These are phyloP conservation scores for Cercis canadensis DNA, from an alignment of 306 rosid species.

Conservation along the genomic window DNA sequence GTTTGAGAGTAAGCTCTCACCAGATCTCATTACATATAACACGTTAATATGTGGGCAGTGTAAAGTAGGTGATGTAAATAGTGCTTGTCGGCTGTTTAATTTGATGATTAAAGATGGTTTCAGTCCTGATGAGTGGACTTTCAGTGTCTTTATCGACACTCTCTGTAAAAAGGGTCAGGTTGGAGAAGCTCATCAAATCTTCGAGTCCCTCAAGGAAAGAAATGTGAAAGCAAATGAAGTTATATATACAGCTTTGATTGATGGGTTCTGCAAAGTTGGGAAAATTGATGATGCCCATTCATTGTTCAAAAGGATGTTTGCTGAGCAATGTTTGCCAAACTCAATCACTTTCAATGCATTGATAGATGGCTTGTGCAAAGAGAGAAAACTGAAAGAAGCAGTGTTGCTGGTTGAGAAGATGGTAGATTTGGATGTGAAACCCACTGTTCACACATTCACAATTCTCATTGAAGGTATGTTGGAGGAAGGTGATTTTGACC, in stretches of 20 bases:
- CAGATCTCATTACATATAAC: constrained; percentile 67
- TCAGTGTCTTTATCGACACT: no score
- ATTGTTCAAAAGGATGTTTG: constrained; percentile 68
- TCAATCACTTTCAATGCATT: constrained; percentile 66
- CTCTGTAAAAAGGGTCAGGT: constrained; percentile 6
- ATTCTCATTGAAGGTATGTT: constrained; percentile 61
- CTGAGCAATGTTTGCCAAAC: constrained; percentile 68
- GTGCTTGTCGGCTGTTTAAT: constrained; percentile 66
- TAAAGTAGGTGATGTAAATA: constrained; percentile 64
- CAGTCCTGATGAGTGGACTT: constrained; percentile 41
- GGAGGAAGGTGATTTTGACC: constrained; percentile 61
- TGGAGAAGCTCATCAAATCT: no score
- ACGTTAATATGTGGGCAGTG: constrained; percentile 79
- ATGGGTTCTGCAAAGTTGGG: constrained; percentile 29
- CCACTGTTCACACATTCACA: constrained; percentile 65
- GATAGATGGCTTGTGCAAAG: constrained; percentile 78
- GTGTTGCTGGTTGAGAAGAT: constrained; percentile 57
- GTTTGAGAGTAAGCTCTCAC: constrained; percentile 62
- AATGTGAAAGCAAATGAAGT: no score
- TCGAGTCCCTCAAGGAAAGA: no score
- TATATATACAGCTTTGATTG: no score
- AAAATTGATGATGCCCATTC: constrained; percentile 57
- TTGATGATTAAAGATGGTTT: constrained; percentile 73
- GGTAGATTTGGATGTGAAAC: constrained; percentile 57
- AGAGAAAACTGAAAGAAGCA: constrained; percentile 62